phyloP scores from a whole-genome alignment of 176 grass and related monocot genomes.

The Musa acuminata region DNA sequence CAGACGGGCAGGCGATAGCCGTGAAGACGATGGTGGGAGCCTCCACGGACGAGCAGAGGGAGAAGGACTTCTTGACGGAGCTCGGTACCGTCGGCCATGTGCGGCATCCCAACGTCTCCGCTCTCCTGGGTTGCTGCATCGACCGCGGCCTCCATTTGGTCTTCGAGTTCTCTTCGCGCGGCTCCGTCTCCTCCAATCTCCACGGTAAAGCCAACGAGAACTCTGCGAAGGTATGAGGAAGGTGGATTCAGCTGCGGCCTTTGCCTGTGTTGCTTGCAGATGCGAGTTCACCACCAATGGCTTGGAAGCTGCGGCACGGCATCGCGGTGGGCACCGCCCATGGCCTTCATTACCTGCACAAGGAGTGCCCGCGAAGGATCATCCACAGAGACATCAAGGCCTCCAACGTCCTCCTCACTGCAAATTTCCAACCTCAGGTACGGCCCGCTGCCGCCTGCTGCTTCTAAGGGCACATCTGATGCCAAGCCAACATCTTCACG shows the following conservation, averaged over 20 bases:
- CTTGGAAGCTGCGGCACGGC: constrained; percentile 8
- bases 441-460: too few relatives aligned
- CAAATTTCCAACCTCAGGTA: constrained; percentile 15
- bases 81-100: constrained; percentile 10
- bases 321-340: neutral
- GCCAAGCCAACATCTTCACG: neutral
- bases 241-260: neutral
- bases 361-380: constrained; percentile 16
- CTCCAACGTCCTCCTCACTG: constrained; percentile 15
- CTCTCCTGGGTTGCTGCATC: constrained; percentile 13
- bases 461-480: neutral
- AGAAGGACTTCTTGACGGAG: constrained; percentile 16
- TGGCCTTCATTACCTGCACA: constrained; percentile 19
- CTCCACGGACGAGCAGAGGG: constrained; percentile 3
- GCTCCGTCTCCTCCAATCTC: constrained; percentile 15
- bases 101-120: constrained; percentile 11
- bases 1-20: constrained; percentile 2
- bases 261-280: neutral
- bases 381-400: constrained; percentile 23
- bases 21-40: constrained; percentile 11
- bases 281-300: neutral
- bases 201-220: neutral
- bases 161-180: constrained; percentile 16
- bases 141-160: constrained; percentile 4
- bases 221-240: neutral